Evolutionary conservation across 2,329 filamentous ascomycete species (phyloP).

Genomic region (Penicillium fuscoglaucum): DNA sequence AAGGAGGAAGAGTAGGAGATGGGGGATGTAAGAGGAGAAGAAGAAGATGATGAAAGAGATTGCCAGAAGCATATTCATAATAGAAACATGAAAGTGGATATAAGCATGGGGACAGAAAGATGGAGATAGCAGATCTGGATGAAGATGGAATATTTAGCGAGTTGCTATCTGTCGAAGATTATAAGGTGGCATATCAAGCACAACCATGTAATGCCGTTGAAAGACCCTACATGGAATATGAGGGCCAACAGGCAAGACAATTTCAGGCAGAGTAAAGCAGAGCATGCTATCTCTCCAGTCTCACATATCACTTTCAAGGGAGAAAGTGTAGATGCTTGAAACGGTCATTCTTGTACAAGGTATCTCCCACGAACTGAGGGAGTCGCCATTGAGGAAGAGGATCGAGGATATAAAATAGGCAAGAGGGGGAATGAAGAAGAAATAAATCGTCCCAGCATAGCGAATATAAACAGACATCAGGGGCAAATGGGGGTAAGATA

Average conservation of each 20-base stretch:
- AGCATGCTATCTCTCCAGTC: background rate
- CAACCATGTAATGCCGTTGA: background rate
- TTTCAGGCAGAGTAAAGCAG: background rate
- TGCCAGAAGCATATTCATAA: constrained; percentile 10
- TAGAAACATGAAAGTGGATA: constrained; percentile 10
- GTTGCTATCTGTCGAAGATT: background rate
- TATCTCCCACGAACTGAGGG: constrained; percentile 17
- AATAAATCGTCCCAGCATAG: constrained; percentile 17
- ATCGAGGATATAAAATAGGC: constrained; percentile 4
- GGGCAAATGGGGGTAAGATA: constrained; percentile 12
- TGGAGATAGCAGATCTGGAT: background rate
- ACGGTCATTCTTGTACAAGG: constrained; percentile 29
- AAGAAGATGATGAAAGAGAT: constrained; percentile 4
- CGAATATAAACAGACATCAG: constrained; percentile 21
- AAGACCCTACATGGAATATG: background rate
- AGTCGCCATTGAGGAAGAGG: constrained; percentile 15
- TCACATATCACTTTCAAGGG: background rate
- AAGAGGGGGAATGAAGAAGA: constrained; percentile 11
- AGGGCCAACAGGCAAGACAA: background rate
- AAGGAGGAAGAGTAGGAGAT: background rate
- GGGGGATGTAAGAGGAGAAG: background rate
- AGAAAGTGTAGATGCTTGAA: constrained; percentile 7
- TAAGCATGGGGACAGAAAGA: constrained; percentile 6
- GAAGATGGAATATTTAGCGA: background rate
- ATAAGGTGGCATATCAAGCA: background rate